Conservation (phyloP, 176 grass and related monocot species). For the Cenchrus purpureus region DNA sequence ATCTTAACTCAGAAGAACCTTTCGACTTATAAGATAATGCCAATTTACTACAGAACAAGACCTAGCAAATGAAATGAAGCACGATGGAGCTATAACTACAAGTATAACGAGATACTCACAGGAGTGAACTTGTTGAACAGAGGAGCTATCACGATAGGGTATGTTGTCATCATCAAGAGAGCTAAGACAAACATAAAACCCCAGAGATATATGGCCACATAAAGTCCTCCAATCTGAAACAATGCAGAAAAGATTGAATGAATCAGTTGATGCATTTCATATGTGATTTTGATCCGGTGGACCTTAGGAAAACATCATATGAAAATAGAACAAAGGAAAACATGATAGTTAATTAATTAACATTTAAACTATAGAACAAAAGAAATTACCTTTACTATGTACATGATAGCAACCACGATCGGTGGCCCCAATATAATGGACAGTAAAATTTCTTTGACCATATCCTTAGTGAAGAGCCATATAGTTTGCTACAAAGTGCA, state of each 20-base stretch:
- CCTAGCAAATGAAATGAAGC: conserved; percentile 31
- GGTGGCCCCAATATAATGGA: conserved; percentile 80
- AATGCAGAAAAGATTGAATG: conserved; percentile 37
- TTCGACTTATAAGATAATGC: not conserved
- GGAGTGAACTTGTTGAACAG: conserved; percentile 98
- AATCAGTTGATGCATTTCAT: not conserved
- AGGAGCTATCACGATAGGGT: conserved; percentile 91
- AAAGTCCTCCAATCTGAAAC: conserved; percentile 90
- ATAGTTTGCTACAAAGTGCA: conserved; percentile 76
- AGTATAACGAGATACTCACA: conserved; percentile 32
- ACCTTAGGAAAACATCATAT: not conserved
- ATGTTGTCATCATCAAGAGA: conserved; percentile 92
- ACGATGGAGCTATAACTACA: conserved; percentile 12
- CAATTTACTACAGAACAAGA: not conserved
- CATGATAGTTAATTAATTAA: conserved; percentile 10
- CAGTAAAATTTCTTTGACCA: conserved; percentile 84
- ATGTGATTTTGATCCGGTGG: not conserved
- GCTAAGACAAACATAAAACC: conserved; percentile 95
- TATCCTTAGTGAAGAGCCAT: conserved; percentile 89
- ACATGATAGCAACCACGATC: conserved; percentile 86
- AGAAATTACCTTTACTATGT: conserved; percentile 82
- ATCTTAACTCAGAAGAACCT: conserved; percentile 17
- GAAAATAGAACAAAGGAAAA: not conserved
- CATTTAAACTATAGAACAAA: not conserved
- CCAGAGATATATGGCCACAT: conserved; percentile 96